Evolutionary conservation across 2,329 filamentous ascomycete species (phyloP).

Genomic region (Exophiala alcalophila): DNA sequence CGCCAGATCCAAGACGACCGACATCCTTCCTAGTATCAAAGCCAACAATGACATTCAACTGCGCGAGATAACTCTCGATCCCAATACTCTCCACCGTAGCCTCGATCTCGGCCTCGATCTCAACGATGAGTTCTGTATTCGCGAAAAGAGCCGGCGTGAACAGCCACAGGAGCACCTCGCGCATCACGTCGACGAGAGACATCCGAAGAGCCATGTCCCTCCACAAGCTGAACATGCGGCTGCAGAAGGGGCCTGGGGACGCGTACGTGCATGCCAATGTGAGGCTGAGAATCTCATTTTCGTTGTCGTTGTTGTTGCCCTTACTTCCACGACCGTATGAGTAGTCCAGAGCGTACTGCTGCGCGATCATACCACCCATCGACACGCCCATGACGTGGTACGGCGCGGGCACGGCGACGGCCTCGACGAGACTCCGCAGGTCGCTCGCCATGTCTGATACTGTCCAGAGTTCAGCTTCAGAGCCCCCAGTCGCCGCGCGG

Average conservation of each 20-base stretch:
- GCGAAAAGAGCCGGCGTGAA: constrained; percentile 17
- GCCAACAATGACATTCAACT: constrained; percentile 16
- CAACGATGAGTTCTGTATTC: neutral
- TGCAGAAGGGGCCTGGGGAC: constrained; percentile 15
- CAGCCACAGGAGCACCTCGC: constrained; percentile 15
- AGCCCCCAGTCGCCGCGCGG: constrained; percentile 1
- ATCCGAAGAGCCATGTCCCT: constrained; percentile 14
- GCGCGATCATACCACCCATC: constrained; percentile 24
- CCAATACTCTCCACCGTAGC: constrained; percentile 13
- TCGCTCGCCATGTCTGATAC: constrained; percentile 14
- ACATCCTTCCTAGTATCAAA: constrained; percentile 13
- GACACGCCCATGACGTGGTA: constrained; percentile 17
- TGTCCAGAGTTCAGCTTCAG: constrained; percentile 11
- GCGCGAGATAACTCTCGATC: constrained; percentile 12
- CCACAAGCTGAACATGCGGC: constrained; percentile 19
- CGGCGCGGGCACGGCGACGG: constrained; percentile 2
- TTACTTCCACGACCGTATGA: no score
- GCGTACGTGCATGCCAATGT: constrained; percentile 20
- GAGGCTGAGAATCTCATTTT: constrained; percentile 10
- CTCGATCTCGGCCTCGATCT: constrained; percentile 9
- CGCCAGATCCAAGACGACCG: constrained; percentile 1
- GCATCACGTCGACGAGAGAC: constrained; percentile 15
- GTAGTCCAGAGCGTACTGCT: constrained; percentile 13
- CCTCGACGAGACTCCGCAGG: constrained; percentile 6
- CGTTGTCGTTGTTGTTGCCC: neutral